Evolutionary conservation across 202 grass and related monocot genomes (phyloP).

Genomic region (Zizania palustris): DNA sequence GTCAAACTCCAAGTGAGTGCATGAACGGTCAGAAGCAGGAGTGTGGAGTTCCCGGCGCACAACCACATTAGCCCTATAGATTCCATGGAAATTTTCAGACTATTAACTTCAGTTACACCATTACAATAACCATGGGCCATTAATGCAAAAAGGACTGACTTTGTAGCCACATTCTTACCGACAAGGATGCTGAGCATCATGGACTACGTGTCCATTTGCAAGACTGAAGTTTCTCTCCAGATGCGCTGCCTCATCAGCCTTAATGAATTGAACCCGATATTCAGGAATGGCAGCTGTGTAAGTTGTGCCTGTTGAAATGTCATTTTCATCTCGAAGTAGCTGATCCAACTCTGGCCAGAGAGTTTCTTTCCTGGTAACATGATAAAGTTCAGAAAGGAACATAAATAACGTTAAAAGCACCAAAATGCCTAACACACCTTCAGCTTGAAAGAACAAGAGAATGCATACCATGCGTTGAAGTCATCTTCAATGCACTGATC

Average conservation of each 20-base stretch:
- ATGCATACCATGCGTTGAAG: constrained; percentile 82
- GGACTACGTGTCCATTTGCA: constrained; percentile 77
- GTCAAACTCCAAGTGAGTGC: constrained; percentile 95
- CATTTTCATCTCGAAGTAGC: constrained; percentile 82
- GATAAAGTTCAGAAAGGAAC: background rate
- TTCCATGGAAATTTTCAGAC: background rate
- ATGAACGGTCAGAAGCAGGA: constrained; percentile 88
- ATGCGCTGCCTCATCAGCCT: constrained; percentile 55
- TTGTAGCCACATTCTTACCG: constrained; percentile 46
- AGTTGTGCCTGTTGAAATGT: constrained; percentile 65
- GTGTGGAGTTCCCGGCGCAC: constrained; percentile 84
- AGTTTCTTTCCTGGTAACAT: constrained; percentile 75
- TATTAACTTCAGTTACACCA: constrained; percentile 3
- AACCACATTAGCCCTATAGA: constrained; percentile 73
- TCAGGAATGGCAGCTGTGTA: constrained; percentile 94
- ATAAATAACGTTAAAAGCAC: constrained; percentile 23
- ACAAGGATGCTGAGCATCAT: constrained; percentile 97
- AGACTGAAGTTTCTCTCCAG: constrained; percentile 83
- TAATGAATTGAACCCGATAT: constrained; percentile 74
- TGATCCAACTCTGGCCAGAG: constrained; percentile 87
- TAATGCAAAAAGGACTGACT: background rate
- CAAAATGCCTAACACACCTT: background rate
- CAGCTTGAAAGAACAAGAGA: constrained; percentile 16
- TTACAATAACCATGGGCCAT: background rate
- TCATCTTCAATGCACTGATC: constrained; percentile 98